phyloP scores from a whole-genome alignment of 2,329 filamentous ascomycete species.

The Aspergillus alliaceus region DNA sequence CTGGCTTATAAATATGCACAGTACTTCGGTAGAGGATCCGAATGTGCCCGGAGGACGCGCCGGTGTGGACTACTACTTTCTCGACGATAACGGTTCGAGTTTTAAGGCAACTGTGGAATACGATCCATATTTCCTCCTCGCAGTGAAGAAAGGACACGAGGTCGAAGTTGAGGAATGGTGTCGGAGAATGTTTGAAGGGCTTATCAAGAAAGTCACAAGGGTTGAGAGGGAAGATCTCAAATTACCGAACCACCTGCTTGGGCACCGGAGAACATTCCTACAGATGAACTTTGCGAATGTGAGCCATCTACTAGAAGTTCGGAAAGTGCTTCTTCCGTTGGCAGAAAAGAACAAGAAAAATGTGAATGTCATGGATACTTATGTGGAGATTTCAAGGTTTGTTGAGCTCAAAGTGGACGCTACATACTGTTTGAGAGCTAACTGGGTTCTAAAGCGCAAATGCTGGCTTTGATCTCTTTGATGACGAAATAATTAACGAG shows the following conservation, averaged over 20 bases:
- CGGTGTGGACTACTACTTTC: conserved; percentile 95
- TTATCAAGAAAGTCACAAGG: conserved; percentile 74
- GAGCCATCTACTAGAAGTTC: conserved; percentile 77
- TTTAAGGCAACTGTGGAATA: conserved; percentile 98
- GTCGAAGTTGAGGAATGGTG: conserved; percentile 96
- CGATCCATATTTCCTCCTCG: conserved; percentile 93
- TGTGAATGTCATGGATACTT: conserved; percentile 95
- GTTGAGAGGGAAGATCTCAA: conserved; percentile 90
- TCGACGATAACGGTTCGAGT: conserved; percentile 80
- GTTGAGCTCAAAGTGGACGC: background rate
- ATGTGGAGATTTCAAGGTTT: conserved; percentile 89
- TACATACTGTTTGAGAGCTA: conserved; percentile 12
- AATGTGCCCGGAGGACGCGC: conserved; percentile 80
- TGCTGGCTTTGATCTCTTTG: conserved; percentile 91
- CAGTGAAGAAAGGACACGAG: conserved; percentile 83
- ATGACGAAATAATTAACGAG: conserved; percentile 81
- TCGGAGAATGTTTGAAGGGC: conserved; percentile 72
- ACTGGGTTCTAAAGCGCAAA: conserved; percentile 58
- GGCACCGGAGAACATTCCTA: conserved; percentile 84
- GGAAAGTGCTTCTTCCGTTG: conserved; percentile 81
- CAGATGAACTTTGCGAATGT: conserved; percentile 88
- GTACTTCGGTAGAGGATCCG: conserved; percentile 81
- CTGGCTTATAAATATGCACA: conserved; percentile 95
- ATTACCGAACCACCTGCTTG: conserved; percentile 94
- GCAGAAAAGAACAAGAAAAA: conserved; percentile 97